A percentile compares a stretch with the other conserved stretches of the same genome.
Conservation (phyloP, 1,284 basidiomycete species). For the Boletellus sp. region DNA sequence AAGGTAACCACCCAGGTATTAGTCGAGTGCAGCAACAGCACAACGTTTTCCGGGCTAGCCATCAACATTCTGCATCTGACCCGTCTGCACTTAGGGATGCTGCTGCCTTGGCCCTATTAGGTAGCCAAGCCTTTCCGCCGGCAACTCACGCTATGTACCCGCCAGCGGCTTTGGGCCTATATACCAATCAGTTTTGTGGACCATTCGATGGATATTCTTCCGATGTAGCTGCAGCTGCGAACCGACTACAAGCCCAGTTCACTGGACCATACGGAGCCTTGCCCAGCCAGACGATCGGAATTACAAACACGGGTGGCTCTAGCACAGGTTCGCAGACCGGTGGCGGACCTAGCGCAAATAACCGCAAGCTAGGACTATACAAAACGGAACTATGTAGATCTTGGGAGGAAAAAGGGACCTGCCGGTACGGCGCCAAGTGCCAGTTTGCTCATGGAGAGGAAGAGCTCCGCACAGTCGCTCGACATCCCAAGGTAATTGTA, state of each 20-base stretch:
- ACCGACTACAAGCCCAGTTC: constrained; percentile 55
- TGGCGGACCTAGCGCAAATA: constrained; percentile 79
- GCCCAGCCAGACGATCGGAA: constrained; percentile 35
- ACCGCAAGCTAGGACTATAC: constrained; percentile 83
- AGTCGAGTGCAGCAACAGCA: constrained; percentile 74
- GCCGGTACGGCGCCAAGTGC: constrained; percentile 82
- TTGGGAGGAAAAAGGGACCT: constrained; percentile 91
- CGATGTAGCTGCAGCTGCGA: constrained; percentile 58
- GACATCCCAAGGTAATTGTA: constrained; percentile 79
- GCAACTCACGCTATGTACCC: constrained; percentile 44
- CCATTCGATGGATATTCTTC: constrained; percentile 55
- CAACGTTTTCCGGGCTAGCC: constrained; percentile 61
- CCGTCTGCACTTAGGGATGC: constrained; percentile 69
- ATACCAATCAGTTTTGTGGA: constrained; percentile 65
- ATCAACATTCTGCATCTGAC: constrained; percentile 78
- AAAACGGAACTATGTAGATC: constrained; percentile 90
- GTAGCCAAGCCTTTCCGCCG: constrained; percentile 53
- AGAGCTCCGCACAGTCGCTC: constrained; percentile 73
- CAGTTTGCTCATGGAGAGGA: constrained; percentile 90
- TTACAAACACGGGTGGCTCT: constrained; percentile 39
- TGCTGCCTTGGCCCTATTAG: constrained; percentile 57
- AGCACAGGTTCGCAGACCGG: constrained; percentile 30
- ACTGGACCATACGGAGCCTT: constrained; percentile 53
- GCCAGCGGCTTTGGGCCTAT: constrained; percentile 53
- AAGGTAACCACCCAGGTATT: constrained; percentile 59